Evolutionary conservation across 148 eudicot genomes (phyloP).

Genomic region (Camellia granthamiana): DNA sequence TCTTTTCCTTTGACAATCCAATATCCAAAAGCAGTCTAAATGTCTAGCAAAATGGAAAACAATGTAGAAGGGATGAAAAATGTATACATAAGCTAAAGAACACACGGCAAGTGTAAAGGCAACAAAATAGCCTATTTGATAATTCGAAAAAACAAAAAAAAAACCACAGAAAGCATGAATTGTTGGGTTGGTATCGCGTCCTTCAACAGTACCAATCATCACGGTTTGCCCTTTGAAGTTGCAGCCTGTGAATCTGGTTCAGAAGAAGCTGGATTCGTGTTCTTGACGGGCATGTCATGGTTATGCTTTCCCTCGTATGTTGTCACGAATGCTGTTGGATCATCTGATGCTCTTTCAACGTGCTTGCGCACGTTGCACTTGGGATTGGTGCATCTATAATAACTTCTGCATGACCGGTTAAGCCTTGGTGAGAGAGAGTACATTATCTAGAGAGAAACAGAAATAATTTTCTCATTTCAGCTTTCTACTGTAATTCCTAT

Average conservation of each 20-base stretch:
- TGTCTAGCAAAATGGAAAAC: no score
- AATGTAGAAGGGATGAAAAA: background rate
- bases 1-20: no score
- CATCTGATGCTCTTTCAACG: conserved; percentile 60
- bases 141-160: background rate
- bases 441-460: background rate
- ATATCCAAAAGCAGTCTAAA: no score
- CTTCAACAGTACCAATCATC: background rate
- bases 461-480: background rate
- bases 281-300: conserved; percentile 39
- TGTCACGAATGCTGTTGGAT: conserved; percentile 45
- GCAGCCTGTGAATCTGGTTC: conserved; percentile 26
- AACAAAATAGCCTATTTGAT: conserved; percentile 1
- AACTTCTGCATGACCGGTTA: conserved; percentile 31
- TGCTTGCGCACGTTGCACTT: conserved; percentile 60
- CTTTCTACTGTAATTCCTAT: background rate
- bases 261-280: conserved; percentile 17
- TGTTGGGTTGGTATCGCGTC: background rate
- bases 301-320: conserved; percentile 60
- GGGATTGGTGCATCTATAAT: conserved; percentile 46
- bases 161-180: background rate
- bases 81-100: background rate
- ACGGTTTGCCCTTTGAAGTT: conserved; percentile 19
- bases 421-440: background rate
- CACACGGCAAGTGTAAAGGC: background rate